Evolutionary conservation across 768 basidiomycete species (phyloP), one percentile per base, ranked within the genome.

Genomic region (Rhizopogon sp.): DNA sequence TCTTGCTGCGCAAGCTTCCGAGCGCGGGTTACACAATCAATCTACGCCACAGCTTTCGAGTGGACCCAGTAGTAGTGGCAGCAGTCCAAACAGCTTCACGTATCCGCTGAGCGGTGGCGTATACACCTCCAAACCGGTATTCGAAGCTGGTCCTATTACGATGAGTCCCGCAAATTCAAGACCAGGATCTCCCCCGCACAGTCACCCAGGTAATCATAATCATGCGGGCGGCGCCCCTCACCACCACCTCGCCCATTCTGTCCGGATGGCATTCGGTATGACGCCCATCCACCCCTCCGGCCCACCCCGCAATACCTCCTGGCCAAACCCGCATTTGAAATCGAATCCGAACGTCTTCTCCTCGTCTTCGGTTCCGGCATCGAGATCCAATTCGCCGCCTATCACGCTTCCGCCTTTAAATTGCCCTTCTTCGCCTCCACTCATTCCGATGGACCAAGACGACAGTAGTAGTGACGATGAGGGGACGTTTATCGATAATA

Each of bases 181-280:
- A 16, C 78, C 87, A 3, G 77, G 83, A 1, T 85, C 83, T 0
- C 85, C 87, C 4, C 69, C 76, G 49, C 73, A 75, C 16, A 76
- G 74, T 35, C 53, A 50, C 52, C 41, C 47, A 52, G 7, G 43
- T 29, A 43, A 56, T 50, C 43, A 51, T 29, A 41, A 55, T 50
- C 43, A 51, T 45, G 64, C 51, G 59, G 55, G 56, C 53, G 10
- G 65, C 22, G 60, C 67, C 29, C 73, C 72, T 39, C 80, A 84
- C 56, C 79, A 82, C 56, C 84, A 89, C 64, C 80, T 95, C 39
- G 90, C 89, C 4, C 88, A 91, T 64, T 90, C 87, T 0, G 87
- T 96, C 22, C 84, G 90, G 39, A 77, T 86, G 33, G 93, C 93
- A 46, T 97, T 97, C 60, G 91, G 89, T 3, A 95, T 94, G 90